phyloP scores from a whole-genome alignment of 441 rosid species.

The Jatropha podagrica region DNA sequence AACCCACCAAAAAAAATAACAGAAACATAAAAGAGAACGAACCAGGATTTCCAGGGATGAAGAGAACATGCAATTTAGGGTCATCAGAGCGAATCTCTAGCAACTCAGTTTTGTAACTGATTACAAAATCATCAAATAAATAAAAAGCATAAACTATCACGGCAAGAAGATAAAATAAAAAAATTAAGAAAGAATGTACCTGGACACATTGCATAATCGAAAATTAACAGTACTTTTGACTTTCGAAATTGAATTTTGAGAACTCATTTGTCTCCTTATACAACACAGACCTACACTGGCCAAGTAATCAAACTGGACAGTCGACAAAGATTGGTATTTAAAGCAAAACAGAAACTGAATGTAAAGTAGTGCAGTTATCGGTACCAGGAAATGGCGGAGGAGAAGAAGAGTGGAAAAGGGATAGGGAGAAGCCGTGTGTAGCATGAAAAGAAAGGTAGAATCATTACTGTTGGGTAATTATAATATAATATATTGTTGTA shows the following conservation, averaged over 20 bases:
- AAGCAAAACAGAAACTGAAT: too few relatives aligned
- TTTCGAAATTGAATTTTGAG: conserved; percentile 28
- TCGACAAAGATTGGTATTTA: too few relatives aligned
- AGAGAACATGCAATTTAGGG: conserved; percentile 55
- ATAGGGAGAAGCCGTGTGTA: too few relatives aligned
- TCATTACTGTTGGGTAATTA: too few relatives aligned
- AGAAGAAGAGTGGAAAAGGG: too few relatives aligned
- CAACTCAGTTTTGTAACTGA: conserved; percentile 62
- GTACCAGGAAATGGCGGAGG: too few relatives aligned
- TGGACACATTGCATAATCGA: conserved; percentile 39
- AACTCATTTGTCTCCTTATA: conserved; percentile 39
- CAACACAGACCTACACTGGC: not conserved
- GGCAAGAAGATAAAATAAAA: not conserved
- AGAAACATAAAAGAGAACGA: not conserved
- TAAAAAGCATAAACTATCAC: not conserved
- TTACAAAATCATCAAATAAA: not conserved
- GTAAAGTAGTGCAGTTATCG: too few relatives aligned
- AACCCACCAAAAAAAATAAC: not conserved
- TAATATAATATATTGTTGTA: too few relatives aligned
- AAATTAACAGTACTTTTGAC: conserved; percentile 36
- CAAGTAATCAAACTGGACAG: too few relatives aligned
- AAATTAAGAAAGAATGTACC: not conserved
- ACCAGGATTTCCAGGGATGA: conserved; percentile 90
- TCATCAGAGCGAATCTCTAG: conserved; percentile 63
- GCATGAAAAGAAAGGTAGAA: too few relatives aligned